These are phyloP conservation scores for Penicillium oxalicum DNA, from an alignment of 2,329 filamentous ascomycete genomes.

Conservation along the genomic window DNA sequence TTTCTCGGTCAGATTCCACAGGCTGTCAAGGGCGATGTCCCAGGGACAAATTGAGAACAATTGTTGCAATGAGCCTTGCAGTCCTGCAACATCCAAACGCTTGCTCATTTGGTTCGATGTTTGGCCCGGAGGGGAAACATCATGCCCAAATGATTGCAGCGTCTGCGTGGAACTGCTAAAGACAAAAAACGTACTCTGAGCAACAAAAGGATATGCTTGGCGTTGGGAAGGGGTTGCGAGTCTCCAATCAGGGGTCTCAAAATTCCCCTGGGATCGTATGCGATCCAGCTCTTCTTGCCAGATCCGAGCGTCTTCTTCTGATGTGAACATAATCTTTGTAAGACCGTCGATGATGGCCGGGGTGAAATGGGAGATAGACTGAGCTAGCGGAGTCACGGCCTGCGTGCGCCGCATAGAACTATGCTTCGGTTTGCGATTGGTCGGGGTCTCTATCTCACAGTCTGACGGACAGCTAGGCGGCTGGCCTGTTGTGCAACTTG, in stretches of 20 bases:
- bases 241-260: slow-evolving; percentile 34
- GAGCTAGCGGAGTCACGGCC: slow-evolving; percentile 18
- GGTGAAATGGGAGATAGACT: slow-evolving; percentile 33
- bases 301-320: slow-evolving; percentile 31
- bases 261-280: slow-evolving; percentile 32
- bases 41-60: slow-evolving; percentile 36
- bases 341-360: slow-evolving; percentile 35
- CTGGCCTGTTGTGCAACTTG: slow-evolving; percentile 8
- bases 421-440: slow-evolving; percentile 15
- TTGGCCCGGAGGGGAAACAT: slow-evolving; percentile 6
- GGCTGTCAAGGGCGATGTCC: slow-evolving; percentile 38
- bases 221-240: slow-evolving; percentile 35
- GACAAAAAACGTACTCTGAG: slow-evolving; percentile 42
- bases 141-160: slow-evolving; percentile 35
- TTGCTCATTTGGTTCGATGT: slow-evolving; percentile 1
- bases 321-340: slow-evolving; percentile 31
- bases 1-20: slow-evolving; percentile 37
- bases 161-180: slow-evolving; percentile 38
- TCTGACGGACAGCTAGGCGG: slow-evolving; percentile 7
- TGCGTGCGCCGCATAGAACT: slow-evolving; percentile 6
- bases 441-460: slow-evolving; percentile 15
- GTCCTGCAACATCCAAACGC: slow-evolving; percentile 25
- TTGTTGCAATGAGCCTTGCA: slow-evolving; percentile 31
- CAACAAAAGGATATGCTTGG: slow-evolving; percentile 36
- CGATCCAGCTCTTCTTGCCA: slow-evolving; percentile 37